A percentile compares a stretch with the other conserved stretches of the same genome.
Conservation (phyloP, 78 protist genomes). For the Dictyostelium discoideum region DNA sequence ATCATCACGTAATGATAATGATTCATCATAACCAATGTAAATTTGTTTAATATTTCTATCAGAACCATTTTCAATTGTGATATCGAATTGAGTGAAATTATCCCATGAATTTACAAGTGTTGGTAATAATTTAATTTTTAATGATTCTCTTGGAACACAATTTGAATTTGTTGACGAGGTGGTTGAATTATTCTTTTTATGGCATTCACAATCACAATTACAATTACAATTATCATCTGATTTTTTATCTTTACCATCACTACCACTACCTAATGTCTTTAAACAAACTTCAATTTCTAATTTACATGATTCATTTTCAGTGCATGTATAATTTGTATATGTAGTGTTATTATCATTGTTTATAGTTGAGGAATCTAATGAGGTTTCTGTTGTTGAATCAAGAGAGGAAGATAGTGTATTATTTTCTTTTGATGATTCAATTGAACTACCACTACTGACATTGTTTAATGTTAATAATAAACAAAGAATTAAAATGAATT, state of each 20-base stretch:
- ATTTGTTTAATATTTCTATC: constrained; percentile 8
- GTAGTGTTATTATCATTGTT: not conserved
- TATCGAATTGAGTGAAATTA: constrained; percentile 12
- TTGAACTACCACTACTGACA: not conserved
- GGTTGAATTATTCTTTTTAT: not conserved
- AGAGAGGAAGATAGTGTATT: not conserved
- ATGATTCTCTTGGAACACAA: not conserved
- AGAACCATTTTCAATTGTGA: not conserved
- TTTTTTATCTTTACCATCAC: not conserved
- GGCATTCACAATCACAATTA: not conserved
- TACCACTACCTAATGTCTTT: not conserved
- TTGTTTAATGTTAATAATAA: not conserved
- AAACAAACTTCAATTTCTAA: not conserved
- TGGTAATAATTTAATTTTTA: not conserved
- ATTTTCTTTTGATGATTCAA: not conserved
- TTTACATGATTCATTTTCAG: not conserved
- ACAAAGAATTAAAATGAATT: not conserved
- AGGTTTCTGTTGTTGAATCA: not conserved
- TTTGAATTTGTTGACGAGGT: not conserved
- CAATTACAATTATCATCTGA: not conserved
- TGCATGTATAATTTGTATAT: not conserved
- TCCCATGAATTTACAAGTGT: not conserved
- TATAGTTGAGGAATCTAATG: not conserved
- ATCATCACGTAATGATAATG: not conserved
- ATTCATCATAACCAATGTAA: not conserved